Evolutionary conservation across 225 moss, liverwort and hornwort genomes (phyloP), one percentile per base, ranked within the genome.

Genomic region (Antitrichia curtipendula): DNA sequence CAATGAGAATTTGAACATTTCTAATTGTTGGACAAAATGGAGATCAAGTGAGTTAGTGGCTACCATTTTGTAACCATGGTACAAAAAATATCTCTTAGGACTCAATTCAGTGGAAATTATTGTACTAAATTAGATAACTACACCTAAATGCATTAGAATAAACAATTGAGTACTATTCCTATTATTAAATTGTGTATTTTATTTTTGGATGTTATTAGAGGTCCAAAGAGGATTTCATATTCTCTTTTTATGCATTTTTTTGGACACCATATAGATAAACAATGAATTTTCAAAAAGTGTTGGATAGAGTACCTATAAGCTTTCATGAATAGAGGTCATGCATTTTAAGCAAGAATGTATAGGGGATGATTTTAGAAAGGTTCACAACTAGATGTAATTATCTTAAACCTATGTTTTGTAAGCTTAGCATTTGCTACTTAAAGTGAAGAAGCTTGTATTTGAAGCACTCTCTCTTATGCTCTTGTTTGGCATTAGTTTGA

Each of bases 261-360:
- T 16, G 23, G 16, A 27, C 1, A 43, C 27, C 9, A 40, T n/a
- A 38, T 22, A 13, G 12, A 38, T n/a, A 32, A 66, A 66, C 12
- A n/a, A n/a, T 66, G 12, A 21, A 21, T 66, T n/a, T n/a, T 65
- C 11, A 63, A 65, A 36, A 32, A 16, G 9, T 34, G 5, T 4
- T 32, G 7, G 34, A 64, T 13, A 61, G 7, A 61, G 9, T 1
- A 0, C 17, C 7, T 1, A 4, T 21, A n/a, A 3, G 11, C n/a
- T 65, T n/a, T n/a, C n/a, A n/a, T 66, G 6, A 2, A 66, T n/a
- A 38, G 12, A 68, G 1, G 38, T 68, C 1, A 0, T 38, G 10
- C 38, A 22, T 66, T 65, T n/a, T 66, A 38, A 12, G 7, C 22
- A n/a, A n/a, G n/a, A n/a, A n/a, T n/a, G n/a, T n/a, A n/a, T n/a